These are phyloP conservation scores for Gymnopus androsaceus DNA, from an alignment of 1,284 basidiomycete genomes.

Conservation along the genomic window DNA sequence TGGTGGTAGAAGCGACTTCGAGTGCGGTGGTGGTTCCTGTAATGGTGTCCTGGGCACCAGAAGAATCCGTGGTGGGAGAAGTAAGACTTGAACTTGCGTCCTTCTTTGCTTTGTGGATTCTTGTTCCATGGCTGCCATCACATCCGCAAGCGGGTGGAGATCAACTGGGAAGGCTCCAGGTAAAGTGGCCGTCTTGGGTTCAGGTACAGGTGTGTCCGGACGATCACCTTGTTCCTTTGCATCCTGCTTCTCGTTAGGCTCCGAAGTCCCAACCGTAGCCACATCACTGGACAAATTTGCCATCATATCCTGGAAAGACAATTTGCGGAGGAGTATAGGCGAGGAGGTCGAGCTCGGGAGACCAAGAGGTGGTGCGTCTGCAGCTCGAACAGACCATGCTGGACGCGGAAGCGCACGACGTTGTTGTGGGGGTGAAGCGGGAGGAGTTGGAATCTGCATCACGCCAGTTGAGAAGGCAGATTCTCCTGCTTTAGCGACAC, in stretches of 20 bases:
- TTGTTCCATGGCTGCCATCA: background rate
- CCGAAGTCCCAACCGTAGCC: too few species aligned
- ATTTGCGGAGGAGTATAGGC: background rate
- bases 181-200: conserved; percentile 20
- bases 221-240: background rate
- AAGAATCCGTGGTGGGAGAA: too few species aligned
- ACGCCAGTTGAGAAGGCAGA: background rate
- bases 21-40: conserved; percentile 7
- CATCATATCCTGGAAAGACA: conserved; percentile 1
- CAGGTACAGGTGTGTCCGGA: conserved; percentile 15
- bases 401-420: conserved; percentile 11
- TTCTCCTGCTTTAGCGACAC: background rate
- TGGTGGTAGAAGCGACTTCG: conserved; percentile 26
- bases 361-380: conserved; percentile 25
- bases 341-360: conserved; percentile 3
- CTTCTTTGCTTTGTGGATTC: background rate
- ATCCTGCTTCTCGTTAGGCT: too few species aligned
- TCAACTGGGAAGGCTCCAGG: conserved; percentile 20
- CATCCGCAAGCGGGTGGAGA: conserved; percentile 8
- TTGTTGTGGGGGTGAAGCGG: conserved; percentile 14
- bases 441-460: conserved; percentile 17
- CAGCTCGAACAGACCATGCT: conserved; percentile 26
- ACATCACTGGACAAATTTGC: too few species aligned
- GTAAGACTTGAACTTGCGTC: background rate
- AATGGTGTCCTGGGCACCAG: background rate